Base-by-base conservation (phyloP, 768 basidiomycete genomes). In the Pilatotrama ljubarskyi region DNA sequence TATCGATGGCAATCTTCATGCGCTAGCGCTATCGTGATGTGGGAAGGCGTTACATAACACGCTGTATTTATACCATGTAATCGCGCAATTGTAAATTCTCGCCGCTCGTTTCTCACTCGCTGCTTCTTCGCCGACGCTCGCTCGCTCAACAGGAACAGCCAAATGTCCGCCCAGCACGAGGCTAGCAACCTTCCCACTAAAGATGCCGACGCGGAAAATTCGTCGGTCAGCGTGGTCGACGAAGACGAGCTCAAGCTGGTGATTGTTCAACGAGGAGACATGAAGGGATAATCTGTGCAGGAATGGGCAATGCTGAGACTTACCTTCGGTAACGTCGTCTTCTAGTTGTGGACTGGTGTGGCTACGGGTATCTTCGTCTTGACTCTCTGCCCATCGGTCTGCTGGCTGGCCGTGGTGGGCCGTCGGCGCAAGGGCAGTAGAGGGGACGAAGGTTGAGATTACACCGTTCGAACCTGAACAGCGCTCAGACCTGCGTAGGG, bases 381-480 rank as follows among this genome's bases (percentile, higher is more conserved):
- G 58, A 62, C 35, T 61, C 37, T 53, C 67, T 64, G 58, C 66
- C 44, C 61, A 52, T 69, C 64, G 60, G 54, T 67, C 63, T 57
- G 58, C 63, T 73, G 67, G 69, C 68, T 55, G 61, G 60, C 64
- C 43, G 25, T 64, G 68, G 67, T 63, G 64, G 60, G 63, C 66
- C 60, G 66, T 47, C 67, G 65, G 69, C 66, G 63, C 62, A 67
- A 67, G 56, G 52, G 64, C 58, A 59, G 66, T 48, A 58, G 62
- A 58, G 51, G 73, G 75, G 74, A 74, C 76, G 74, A 77, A 84
- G 91, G 76, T 93, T 95, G 93, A 95, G 93, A 95, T 90, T 61
- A 95, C 84, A 95, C 93, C 92, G 93, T 87, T 84, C 75, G 90
- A 94, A 94, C 93, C 91, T 95, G 93, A 91, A 83, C 88, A 93